Conservation (phyloP, 768 basidiomycete species). For the Russula sp. region DNA sequence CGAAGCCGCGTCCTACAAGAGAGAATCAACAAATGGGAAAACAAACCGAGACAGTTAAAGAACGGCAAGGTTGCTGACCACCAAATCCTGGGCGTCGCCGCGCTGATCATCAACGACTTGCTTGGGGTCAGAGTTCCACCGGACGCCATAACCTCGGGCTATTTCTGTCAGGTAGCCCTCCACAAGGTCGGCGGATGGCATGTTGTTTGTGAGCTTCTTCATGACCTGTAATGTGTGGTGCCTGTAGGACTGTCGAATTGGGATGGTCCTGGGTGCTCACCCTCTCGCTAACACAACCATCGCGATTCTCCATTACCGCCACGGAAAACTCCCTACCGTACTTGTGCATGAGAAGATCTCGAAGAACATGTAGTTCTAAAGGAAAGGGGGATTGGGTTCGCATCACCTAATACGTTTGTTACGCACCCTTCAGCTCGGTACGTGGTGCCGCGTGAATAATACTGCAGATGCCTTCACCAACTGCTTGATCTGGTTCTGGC, state of each 20-base stretch:
- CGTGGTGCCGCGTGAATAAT: constrained; percentile 89
- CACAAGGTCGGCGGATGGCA: constrained; percentile 68
- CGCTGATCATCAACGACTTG: constrained; percentile 25
- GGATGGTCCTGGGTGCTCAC: constrained; percentile 36
- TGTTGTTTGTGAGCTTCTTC: constrained; percentile 61
- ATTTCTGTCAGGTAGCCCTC: constrained; percentile 88
- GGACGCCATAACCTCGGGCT: constrained; percentile 75
- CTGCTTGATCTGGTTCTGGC: constrained; percentile 80
- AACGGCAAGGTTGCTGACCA: constrained; percentile 30
- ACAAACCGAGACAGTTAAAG: background rate
- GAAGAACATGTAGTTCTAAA: constrained; percentile 78
- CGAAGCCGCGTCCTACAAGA: background rate
- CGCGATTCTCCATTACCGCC: constrained; percentile 80
- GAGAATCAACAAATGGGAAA: background rate
- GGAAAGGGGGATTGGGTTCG: background rate
- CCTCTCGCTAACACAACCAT: constrained; percentile 74
- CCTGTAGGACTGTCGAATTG: background rate
- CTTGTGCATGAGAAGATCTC: constrained; percentile 94
- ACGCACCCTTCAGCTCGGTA: constrained; percentile 78
- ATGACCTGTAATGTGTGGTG: constrained; percentile 44
- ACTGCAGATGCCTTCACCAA: constrained; percentile 78
- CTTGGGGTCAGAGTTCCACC: constrained; percentile 45
- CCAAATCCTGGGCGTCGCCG: constrained; percentile 26
- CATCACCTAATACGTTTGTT: background rate
- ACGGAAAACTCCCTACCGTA: constrained; percentile 87